A percentile compares a stretch with the other conserved stretches of the same genome.
Conservation (phyloP, 1,284 basidiomycete species). For the Ustilago bromivora region DNA sequence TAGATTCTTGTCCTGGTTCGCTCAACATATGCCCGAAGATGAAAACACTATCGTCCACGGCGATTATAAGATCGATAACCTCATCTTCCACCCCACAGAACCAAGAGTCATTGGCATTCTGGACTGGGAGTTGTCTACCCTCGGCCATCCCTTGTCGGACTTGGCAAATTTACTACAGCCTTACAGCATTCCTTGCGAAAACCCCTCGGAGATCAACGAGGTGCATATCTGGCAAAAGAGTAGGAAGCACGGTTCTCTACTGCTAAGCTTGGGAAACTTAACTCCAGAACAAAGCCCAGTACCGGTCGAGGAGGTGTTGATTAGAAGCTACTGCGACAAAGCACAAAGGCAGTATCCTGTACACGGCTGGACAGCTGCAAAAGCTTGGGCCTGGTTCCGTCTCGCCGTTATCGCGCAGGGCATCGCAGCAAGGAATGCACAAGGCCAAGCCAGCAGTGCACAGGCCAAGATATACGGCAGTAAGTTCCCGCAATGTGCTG, state of each 20-base stretch:
- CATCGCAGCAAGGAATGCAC: constrained; percentile 87
- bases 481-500: constrained; percentile 55
- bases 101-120: constrained; percentile 92
- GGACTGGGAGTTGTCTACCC: constrained; percentile 95
- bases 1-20: constrained; percentile 83
- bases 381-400: constrained; percentile 88
- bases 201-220: constrained; percentile 26
- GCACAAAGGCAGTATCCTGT: constrained; percentile 79
- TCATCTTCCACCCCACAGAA: constrained; percentile 92
- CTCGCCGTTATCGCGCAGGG: constrained; percentile 91
- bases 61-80: constrained; percentile 95
- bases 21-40: constrained; percentile 78
- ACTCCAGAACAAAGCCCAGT: constrained; percentile 73
- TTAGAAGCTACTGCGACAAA: constrained; percentile 79
- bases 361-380: constrained; percentile 79
- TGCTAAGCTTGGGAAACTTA: constrained; percentile 70
- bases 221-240: constrained; percentile 16
- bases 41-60: constrained; percentile 84
- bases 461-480: constrained; percentile 61
- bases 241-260: constrained; percentile 30
- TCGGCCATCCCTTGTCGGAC: constrained; percentile 78
- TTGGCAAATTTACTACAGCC: constrained; percentile 88
- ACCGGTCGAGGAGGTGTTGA: constrained; percentile 77
- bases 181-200: constrained; percentile 43
- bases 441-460: constrained; percentile 87